phyloP scores from a whole-genome alignment of 257 asterid species.

The Solanum clarkiae region DNA sequence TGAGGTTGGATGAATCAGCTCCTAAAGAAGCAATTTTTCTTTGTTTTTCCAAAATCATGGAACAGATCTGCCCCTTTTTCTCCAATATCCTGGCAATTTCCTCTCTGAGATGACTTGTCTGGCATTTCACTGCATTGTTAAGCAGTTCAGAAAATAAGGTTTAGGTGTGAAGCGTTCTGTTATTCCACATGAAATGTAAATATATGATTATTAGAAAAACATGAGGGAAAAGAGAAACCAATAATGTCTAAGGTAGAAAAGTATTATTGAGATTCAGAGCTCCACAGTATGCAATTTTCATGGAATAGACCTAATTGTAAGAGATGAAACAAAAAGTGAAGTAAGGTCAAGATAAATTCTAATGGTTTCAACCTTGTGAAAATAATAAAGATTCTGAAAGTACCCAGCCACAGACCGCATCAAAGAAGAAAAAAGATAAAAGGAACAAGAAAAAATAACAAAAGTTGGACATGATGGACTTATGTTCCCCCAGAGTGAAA shows the following conservation, averaged over 20 bases:
- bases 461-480: background rate
- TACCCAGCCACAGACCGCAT: background rate
- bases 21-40: slow-evolving; percentile 41
- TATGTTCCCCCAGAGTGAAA: background rate
- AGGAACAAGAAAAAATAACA: background rate
- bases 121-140: slow-evolving; percentile 47
- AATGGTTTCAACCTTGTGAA: background rate
- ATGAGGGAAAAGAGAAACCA: background rate
- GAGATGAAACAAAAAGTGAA: background rate
- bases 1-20: slow-evolving; percentile 48
- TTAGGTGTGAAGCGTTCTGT: background rate
- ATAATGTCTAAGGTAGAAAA: background rate
- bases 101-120: slow-evolving; percentile 36
- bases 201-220: background rate
- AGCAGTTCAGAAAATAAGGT: background rate
- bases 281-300: background rate
- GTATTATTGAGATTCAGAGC: background rate
- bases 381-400: background rate
- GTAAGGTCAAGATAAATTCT: background rate
- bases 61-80: slow-evolving; percentile 43
- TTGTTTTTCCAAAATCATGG: slow-evolving; percentile 50
- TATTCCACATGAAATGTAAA: background rate
- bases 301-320: background rate
- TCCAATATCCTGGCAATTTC: slow-evolving; percentile 37
- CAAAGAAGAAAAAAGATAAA: background rate